Evolutionary conservation across 1,284 basidiomycete species (phyloP).

Genomic region (Marasmius sp.): DNA sequence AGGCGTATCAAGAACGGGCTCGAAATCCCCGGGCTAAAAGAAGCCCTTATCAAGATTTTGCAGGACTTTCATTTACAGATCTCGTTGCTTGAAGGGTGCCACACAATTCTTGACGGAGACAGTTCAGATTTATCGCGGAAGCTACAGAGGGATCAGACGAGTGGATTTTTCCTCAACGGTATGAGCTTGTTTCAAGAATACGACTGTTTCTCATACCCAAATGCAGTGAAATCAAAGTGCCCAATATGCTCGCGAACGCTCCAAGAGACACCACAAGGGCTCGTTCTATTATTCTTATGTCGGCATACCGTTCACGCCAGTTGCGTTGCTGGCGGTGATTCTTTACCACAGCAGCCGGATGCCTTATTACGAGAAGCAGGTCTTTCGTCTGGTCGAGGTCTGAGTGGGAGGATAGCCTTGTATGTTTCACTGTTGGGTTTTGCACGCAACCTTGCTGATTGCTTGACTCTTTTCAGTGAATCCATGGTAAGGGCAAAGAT

Average conservation of each 20-base stretch:
- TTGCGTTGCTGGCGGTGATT: slow-evolving; percentile 60
- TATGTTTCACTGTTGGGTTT: slow-evolving; percentile 37
- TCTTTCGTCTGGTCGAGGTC: slow-evolving; percentile 40
- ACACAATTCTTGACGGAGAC: slow-evolving; percentile 83
- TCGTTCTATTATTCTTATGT: slow-evolving; percentile 81
- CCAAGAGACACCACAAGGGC: slow-evolving; percentile 56
- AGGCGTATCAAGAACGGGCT: slow-evolving; percentile 93
- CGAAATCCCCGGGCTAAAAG: slow-evolving; percentile 93
- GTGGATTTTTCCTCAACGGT: slow-evolving; percentile 77
- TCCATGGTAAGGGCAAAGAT: slow-evolving; percentile 69
- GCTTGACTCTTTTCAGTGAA: slow-evolving; percentile 43
- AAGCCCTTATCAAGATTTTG: slow-evolving; percentile 93
- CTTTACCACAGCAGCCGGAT: slow-evolving; percentile 53
- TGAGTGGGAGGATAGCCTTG: slow-evolving; percentile 75
- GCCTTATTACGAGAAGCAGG: slow-evolving; percentile 41
- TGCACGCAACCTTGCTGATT: not conserved
- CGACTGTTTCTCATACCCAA: not conserved
- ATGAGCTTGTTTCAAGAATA: slow-evolving; percentile 19
- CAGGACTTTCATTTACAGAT: slow-evolving; percentile 94
- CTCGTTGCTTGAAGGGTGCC: slow-evolving; percentile 87
- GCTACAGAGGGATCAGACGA: slow-evolving; percentile 75
- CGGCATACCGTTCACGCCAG: slow-evolving; percentile 82
- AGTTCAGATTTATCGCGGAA: slow-evolving; percentile 69
- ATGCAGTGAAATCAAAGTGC: slow-evolving; percentile 60
- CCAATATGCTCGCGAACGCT: slow-evolving; percentile 63